Percentiles rank a stretch among this genome's conserved stretches.
Evolutionary conservation across 164 flowering plant genomes (phyloP).

Genomic region (Tetracentron sinense): DNA sequence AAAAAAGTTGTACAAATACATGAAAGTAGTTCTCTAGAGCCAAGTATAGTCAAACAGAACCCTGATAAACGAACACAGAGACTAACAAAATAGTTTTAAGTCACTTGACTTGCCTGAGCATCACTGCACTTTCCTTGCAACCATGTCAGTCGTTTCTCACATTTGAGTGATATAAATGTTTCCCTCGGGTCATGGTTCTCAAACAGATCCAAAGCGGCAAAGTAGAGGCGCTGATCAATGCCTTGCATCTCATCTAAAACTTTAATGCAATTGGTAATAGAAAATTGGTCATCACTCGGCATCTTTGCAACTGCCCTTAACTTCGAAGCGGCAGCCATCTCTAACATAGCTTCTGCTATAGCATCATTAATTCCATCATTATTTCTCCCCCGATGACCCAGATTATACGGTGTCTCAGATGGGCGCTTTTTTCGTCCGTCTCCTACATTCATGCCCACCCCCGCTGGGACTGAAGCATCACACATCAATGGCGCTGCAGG

Average conservation of each 20-base stretch:
- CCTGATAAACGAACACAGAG: too few species aligned
- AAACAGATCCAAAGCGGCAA: slow-evolving; percentile 58
- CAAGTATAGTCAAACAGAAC: too few species aligned
- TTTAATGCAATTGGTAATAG: slow-evolving; percentile 50
- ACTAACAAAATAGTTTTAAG: too few species aligned
- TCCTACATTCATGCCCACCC: slow-evolving; percentile 13
- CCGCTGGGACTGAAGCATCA: slow-evolving; percentile 16
- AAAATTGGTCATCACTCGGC: slow-evolving; percentile 23
- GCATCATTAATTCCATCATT: slow-evolving; percentile 20
- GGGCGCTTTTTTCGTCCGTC: slow-evolving; percentile 45
- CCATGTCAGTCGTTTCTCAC: slow-evolving; percentile 40
- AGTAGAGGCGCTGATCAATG: slow-evolving; percentile 44
- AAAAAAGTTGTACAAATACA: too few species aligned
- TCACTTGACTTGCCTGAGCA: too few species aligned
- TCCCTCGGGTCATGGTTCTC: slow-evolving; percentile 49
- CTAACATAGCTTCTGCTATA: slow-evolving; percentile 50
- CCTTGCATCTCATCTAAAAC: slow-evolving; percentile 51
- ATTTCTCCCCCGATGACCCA: slow-evolving; percentile 22
- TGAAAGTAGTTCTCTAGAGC: too few species aligned
- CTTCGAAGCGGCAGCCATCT: too few species aligned
- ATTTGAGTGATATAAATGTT: slow-evolving; percentile 45
- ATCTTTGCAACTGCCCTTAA: slow-evolving; percentile 8
- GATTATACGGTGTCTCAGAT: slow-evolving; percentile 21
- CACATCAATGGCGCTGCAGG: slow-evolving; percentile 23
- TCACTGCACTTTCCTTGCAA: too few species aligned